Conservation (phyloP, 179 eudicot genomes). For the Dionaea muscipula region DNA sequence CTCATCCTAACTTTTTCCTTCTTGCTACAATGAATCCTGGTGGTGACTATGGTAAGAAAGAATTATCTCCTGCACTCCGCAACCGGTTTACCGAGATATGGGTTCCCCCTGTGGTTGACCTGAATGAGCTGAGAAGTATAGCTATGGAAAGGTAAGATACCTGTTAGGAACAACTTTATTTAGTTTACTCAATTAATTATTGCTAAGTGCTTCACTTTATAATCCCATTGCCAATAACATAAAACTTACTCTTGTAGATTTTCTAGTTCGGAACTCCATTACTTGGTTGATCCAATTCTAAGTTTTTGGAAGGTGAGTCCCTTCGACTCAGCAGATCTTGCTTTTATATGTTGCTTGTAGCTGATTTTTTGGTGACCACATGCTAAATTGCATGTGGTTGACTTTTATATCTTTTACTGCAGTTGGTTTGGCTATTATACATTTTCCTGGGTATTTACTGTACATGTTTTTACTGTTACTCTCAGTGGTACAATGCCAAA, state of each 20-base stretch:
- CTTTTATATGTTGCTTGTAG: too few species aligned
- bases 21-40: conserved; percentile 99
- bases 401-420: too few species aligned
- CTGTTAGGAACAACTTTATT: too few species aligned
- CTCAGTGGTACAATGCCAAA: conserved; percentile 76
- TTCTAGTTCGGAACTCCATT: conserved; percentile 26
- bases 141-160: conserved; percentile 42
- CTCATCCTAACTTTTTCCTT: conserved; percentile 71
- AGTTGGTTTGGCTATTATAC: too few species aligned
- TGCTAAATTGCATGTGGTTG: too few species aligned
- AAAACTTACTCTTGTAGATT: conserved; percentile 32
- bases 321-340: too few species aligned
- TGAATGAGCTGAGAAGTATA: conserved; percentile 61
- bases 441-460: conserved; percentile 1
- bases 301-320: conserved; percentile 83
- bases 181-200: too few species aligned
- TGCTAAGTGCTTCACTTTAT: too few species aligned
- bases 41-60: conserved; percentile 96
- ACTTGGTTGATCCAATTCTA: conserved; percentile 52
- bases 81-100: conserved; percentile 96
- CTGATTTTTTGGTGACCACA: too few species aligned
- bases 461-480: not conserved
- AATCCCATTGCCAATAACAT: too few species aligned
- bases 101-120: conserved; percentile 76
- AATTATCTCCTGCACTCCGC: conserved; percentile 94